Evolutionary conservation across 257 asterid species (phyloP).

Genomic region (Nicotiana paniculata): DNA sequence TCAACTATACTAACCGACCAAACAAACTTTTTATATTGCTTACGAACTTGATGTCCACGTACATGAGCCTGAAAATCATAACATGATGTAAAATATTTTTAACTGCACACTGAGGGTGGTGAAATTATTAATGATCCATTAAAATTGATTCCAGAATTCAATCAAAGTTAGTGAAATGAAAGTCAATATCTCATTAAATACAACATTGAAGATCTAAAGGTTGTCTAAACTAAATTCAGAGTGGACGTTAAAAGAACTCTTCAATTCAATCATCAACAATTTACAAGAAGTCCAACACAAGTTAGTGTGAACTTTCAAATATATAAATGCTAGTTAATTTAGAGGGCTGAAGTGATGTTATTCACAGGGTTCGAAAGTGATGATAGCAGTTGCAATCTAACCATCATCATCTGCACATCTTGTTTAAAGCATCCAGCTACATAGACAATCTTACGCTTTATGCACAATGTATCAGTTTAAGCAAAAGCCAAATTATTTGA

Average conservation of each 20-base stretch:
- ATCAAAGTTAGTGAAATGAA: not conserved
- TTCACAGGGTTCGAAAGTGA: not conserved
- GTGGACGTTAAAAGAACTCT: not conserved
- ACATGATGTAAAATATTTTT: not conserved
- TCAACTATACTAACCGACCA: slow-evolving; percentile 27
- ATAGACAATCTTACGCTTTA: not conserved
- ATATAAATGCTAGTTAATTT: not conserved
- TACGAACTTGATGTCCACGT: slow-evolving; percentile 25
- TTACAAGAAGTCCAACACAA: not conserved
- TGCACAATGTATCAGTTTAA: not conserved
- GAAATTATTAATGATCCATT: not conserved
- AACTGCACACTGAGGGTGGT: not conserved
- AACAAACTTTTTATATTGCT: slow-evolving; percentile 18
- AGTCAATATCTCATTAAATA: slow-evolving; percentile 1
- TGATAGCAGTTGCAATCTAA: not conserved
- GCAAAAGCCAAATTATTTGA: not conserved
- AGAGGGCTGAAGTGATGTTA: not conserved
- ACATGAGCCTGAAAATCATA: slow-evolving; percentile 19
- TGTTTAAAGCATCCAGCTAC: not conserved
- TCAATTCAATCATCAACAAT: not conserved
- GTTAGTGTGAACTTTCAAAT: not conserved
- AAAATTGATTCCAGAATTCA: not conserved
- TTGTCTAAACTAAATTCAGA: not conserved
- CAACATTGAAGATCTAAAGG: not conserved
- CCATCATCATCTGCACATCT: not conserved